phyloP scores from a whole-genome alignment of 2,329 filamentous ascomycete genomes.

The Botrytis squamosa region DNA sequence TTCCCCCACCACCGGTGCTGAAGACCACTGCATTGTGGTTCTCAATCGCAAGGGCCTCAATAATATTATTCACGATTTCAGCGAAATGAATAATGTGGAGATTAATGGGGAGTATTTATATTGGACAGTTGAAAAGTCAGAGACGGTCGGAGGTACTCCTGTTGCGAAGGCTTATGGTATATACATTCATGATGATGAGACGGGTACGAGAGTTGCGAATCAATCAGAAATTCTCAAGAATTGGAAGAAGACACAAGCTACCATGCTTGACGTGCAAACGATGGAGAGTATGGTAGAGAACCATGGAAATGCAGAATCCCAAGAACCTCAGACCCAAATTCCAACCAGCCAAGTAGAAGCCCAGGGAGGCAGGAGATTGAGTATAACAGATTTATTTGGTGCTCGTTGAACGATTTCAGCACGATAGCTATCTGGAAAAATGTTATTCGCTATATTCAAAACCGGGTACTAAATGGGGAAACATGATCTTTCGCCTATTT shows the following conservation, averaged over 20 bases:
- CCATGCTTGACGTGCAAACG: constrained; percentile 5
- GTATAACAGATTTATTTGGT: constrained; percentile 12
- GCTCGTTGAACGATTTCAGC: background rate
- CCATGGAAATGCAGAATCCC: constrained; percentile 24
- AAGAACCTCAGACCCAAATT: constrained; percentile 19
- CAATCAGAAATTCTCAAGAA: constrained; percentile 33
- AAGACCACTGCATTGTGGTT: constrained; percentile 61
- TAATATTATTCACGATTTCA: constrained; percentile 68
- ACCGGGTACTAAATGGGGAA: background rate
- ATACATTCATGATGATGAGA: constrained; percentile 54
- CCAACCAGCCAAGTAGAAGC: background rate
- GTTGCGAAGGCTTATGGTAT: constrained; percentile 49
- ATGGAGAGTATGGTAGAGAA: constrained; percentile 22
- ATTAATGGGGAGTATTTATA: constrained; percentile 56
- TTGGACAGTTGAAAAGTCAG: constrained; percentile 32
- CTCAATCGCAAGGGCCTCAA: constrained; percentile 70
- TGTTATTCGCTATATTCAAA: background rate
- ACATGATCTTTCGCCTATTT: background rate
- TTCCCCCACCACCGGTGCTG: constrained; percentile 42
- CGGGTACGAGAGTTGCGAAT: constrained; percentile 43
- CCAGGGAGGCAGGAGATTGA: constrained; percentile 4
- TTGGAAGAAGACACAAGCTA: constrained; percentile 28
- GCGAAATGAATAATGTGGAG: constrained; percentile 61
- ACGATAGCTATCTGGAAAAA: background rate
- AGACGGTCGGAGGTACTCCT: constrained; percentile 15